phyloP scores from a whole-genome alignment of 352 stramenopile species.

The Pythium graminicola region DNA sequence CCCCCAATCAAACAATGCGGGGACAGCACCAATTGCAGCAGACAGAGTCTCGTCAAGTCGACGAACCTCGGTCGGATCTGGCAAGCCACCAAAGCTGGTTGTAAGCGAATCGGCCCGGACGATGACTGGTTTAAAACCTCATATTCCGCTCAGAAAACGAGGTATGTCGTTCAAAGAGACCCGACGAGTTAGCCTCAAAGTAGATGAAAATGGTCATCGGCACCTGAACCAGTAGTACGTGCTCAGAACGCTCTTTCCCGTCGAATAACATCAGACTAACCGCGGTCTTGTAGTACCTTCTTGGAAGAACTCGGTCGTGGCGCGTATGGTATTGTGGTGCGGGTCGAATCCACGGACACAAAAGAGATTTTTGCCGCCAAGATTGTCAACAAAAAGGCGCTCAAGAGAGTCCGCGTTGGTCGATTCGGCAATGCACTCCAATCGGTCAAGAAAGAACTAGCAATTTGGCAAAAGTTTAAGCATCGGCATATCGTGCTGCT shows the following conservation, averaged over 20 bases:
- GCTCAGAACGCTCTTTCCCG: background rate
- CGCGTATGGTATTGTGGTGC: conserved; percentile 66
- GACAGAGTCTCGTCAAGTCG: background rate
- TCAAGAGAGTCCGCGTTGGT: conserved; percentile 60
- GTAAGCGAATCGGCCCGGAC: conserved; percentile 30
- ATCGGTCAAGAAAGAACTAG: conserved; percentile 89
- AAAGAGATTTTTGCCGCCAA: conserved; percentile 71
- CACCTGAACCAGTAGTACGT: conserved; percentile 77
- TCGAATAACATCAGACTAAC: background rate
- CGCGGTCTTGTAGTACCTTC: conserved; percentile 42
- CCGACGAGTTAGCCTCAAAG: conserved; percentile 36
- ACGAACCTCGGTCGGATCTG: conserved; percentile 1
- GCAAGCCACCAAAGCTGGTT: conserved; percentile 6
- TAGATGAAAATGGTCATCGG: conserved; percentile 44
- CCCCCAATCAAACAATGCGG: conserved; percentile 1
- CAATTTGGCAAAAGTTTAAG: conserved; percentile 95
- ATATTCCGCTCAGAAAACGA: conserved; percentile 50
- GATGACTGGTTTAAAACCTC: conserved; percentile 46
- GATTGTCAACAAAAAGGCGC: conserved; percentile 62
- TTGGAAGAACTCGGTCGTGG: conserved; percentile 63
- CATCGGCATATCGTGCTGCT: conserved; percentile 94
- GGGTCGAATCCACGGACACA: conserved; percentile 58
- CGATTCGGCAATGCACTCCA: conserved; percentile 72
- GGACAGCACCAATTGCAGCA: background rate
- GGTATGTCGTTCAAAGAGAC: conserved; percentile 68